A percentile compares a stretch with the other conserved stretches of the same genome.
Conservation (phyloP, 306 rosid species). For the Trichosanthes truncata region DNA sequence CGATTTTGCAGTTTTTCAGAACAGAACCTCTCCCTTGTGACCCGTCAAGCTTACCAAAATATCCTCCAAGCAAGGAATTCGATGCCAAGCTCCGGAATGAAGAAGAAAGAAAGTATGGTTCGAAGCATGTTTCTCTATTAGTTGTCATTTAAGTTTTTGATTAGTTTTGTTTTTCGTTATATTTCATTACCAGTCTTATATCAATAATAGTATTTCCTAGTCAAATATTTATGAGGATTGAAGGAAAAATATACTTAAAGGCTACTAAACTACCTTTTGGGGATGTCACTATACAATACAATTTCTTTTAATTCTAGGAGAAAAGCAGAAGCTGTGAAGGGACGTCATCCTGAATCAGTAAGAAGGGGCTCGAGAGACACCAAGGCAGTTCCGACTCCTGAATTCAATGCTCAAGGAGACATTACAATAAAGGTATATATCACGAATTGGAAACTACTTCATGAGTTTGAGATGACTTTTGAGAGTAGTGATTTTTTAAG, state of each 20-base stretch:
- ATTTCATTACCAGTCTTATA: not conserved
- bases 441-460: not conserved
- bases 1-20: slow-evolving; percentile 53
- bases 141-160: not conserved
- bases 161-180: not conserved
- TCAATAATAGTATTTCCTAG: not conserved
- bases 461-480: not conserved
- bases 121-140: not conserved
- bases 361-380: slow-evolving; percentile 37
- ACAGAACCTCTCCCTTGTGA: slow-evolving; percentile 74
- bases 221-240: not conserved
- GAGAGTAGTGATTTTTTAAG: not conserved
- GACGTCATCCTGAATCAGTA: slow-evolving; percentile 49
- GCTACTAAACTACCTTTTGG: not conserved
- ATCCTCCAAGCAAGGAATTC: slow-evolving; percentile 80
- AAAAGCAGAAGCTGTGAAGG: slow-evolving; percentile 38
- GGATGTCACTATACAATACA: not conserved
- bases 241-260: not conserved
- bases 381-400: slow-evolving; percentile 39
- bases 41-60: slow-evolving; percentile 69
- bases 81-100: slow-evolving; percentile 63
- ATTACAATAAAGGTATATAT: slow-evolving; percentile 34
- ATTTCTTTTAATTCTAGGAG: slow-evolving; percentile 30
- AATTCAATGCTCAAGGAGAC: slow-evolving; percentile 31
- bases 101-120: slow-evolving; percentile 47